A percentile compares a stretch with the other conserved stretches of the same genome.
Evolutionary conservation across 192 early-diverging fungal genomes (phyloP).

Genomic region (Gonapodya sp.): DNA sequence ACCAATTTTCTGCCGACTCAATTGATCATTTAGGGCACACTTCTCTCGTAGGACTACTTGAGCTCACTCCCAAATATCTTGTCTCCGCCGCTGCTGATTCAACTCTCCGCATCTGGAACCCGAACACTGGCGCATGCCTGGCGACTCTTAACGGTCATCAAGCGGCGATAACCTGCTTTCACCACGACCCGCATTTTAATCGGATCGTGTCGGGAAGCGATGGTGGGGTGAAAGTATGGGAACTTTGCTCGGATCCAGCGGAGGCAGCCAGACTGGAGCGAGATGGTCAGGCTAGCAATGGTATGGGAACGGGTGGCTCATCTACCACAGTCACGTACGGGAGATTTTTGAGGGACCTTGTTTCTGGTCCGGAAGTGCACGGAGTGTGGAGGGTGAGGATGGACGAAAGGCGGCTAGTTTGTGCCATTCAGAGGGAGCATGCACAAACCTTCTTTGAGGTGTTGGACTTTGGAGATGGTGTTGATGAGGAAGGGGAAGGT

Average conservation of each 20-base stretch:
- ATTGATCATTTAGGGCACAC: slow-evolving; percentile 57
- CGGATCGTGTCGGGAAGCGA: slow-evolving; percentile 89
- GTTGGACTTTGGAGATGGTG: slow-evolving; percentile 31
- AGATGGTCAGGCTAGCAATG: neutral
- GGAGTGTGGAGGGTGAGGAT: slow-evolving; percentile 95
- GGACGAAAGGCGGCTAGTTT: slow-evolving; percentile 66
- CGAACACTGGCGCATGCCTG: slow-evolving; percentile 54
- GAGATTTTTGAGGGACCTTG: slow-evolving; percentile 68
- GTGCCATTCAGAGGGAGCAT: slow-evolving; percentile 58
- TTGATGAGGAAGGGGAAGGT: neutral
- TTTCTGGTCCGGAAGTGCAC: slow-evolving; percentile 49
- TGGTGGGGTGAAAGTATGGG: slow-evolving; percentile 92
- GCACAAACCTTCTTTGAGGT: slow-evolving; percentile 39
- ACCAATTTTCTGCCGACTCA: slow-evolving; percentile 8
- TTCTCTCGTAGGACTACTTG: slow-evolving; percentile 88
- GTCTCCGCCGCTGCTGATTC: slow-evolving; percentile 94
- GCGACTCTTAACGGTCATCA: slow-evolving; percentile 61
- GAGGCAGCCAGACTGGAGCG: neutral
- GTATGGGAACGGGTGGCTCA: neutral
- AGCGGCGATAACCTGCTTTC: slow-evolving; percentile 96
- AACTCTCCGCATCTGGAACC: slow-evolving; percentile 85
- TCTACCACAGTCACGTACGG: slow-evolving; percentile 30
- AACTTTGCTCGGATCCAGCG: slow-evolving; percentile 45
- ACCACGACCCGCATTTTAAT: slow-evolving; percentile 80
- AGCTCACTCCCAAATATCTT: slow-evolving; percentile 70